Evolutionary conservation across 768 basidiomycete genomes (phyloP), one percentile per base, ranked within the genome.

Genomic region (Hypholoma fasciculare): DNA sequence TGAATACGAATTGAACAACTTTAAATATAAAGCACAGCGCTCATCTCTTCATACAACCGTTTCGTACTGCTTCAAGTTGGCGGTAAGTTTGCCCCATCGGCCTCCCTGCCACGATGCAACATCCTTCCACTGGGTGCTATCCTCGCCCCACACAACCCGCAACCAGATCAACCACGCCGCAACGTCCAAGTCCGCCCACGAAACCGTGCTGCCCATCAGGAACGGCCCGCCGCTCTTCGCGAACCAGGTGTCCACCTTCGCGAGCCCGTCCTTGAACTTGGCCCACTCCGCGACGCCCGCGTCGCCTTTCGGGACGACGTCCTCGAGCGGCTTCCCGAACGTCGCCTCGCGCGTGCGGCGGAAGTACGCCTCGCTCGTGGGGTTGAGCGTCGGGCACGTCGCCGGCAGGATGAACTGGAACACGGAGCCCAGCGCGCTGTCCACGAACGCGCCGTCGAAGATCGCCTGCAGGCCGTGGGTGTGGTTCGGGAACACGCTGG

Each of bases 71-170:
- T 54, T 47, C 17, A 54, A 19, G 34, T 6, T 36, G 14, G 46
- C 62, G 42, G 70, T 7, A 14, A 72, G 57, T 9, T 34, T 56
- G 7, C 12, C 64, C 76, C 75, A 76, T 37, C 70, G 63, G 7
- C 75, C 75, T 7, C 62, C 66, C 37, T 74, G 58, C 71, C 69
- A 73, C 12, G 42, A 58, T 52, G 54, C 57, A 39, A 78, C 51
- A n/a, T 68, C 63, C 39, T 66, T 68, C 76, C 76, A 79, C 58
- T 73, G 68, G 37, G 59, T 58, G 52, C 74, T 74, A 3, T 73
- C 69, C 36, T 68, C 65, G 8, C 74, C 72, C 53, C 66, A 67
- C 4, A 72, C 20, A 3, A 54, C 59, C 37, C 51, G 46, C 36
- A 43, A 13, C 30, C 51, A 53, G 16, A 49, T 37, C 2, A 59